Evolutionary conservation across 2,329 filamentous ascomycete species (phyloP), one percentile per base, ranked within the genome.

Genomic region (Pseudodiploospora longispora): DNA sequence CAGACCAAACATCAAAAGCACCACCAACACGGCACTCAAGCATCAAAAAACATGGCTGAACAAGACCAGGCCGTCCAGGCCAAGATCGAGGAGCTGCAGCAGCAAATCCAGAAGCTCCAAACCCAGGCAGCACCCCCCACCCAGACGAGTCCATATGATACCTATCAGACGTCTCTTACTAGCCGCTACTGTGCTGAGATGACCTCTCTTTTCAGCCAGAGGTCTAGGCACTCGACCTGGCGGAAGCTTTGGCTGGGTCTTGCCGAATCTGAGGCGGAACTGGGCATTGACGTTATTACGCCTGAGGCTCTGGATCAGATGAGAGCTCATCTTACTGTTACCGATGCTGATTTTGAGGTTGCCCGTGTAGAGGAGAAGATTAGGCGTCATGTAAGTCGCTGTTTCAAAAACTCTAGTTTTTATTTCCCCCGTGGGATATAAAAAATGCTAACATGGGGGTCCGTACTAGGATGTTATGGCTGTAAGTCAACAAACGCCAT

Each of bases 181-280:
- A 75, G 74, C 54, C 78, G 87, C 55, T 93, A 93, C 71, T 82
- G 81, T 66, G 85, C 76, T 55, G 84, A 85, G 66, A 90, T 93
- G 85, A 76, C 82, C 56, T 74, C 76, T 52, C 78, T 95, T 49
- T 96, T 95, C 72, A 83, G 82, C 54, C 79, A 83, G 47, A 79
- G 87, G 36, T 83, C 80, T 43, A 76, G 88, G 30, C 80, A 82
- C 63, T 82, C 79, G 36, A 88, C 81, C 44, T 94, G 88, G 88
- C 80, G 89, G 51, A 76, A 86, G 61, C 78, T 95, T 12, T 96
- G 90, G 90, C 70, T 91, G 37, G 82, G 76, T 67, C 83, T 95
- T 8, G 89, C 89, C 27, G 83, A 95, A 71, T 74, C 77, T 7
- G 84, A 95, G 71, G 82, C 82, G 62, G 84, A 90, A 63, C 76